Base-by-base conservation (phyloP, 352 stramenopile species). In the Phytophthora fragariae region DNA sequence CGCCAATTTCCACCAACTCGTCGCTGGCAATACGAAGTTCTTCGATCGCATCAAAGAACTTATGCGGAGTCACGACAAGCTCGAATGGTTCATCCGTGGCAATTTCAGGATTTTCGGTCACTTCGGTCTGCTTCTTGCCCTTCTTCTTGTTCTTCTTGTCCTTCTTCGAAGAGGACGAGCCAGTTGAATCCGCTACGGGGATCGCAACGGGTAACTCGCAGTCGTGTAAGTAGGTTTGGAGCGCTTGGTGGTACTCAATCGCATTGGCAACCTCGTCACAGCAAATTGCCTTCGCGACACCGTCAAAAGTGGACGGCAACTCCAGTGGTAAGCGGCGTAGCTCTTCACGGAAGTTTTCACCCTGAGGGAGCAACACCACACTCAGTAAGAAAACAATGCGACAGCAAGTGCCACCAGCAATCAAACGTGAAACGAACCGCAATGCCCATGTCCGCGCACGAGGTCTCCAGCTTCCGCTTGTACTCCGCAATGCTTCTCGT, bases 401-500 rank as follows among this genome's bases (percentile, higher is more conserved):
- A 10, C 9, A 8, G n/a, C 11, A 35, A 60, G 17, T 55, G 11
- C 10, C 14, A n/a, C 27, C 14, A 52, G 21, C 19, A 35, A 44
- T 24, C 0, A 35, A 46, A 24, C 57, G 3, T 39, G 19, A 50
- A 49, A 72, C 73, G 52, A 65, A 90, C 82, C 61, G 64, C 63
- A 71, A 95, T 95, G 46, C 85, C 83, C 59, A 94, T 89, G 6
- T 80, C 69, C 17, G 77, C 70, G 49, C 88, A 94, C 47, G 79
- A 83, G 5, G 63, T 64, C 62, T 91, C 76, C 33, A 92, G 73
- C 66, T 91, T 89, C 57, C 82, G 78, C 60, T 92, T 90, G 73
- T 91, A 93, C 66, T 93, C 85, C 11, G 75, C 68, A 66, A 95
- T 95, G 41, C 82, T 88, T 66, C 84, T 90, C 50, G 68, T 85